A percentile compares a stretch with the other conserved stretches of the same genome.
These are phyloP conservation scores for Eucalyptus tenuipes DNA, from an alignment of 345 rosid species.

Conservation along the genomic window DNA sequence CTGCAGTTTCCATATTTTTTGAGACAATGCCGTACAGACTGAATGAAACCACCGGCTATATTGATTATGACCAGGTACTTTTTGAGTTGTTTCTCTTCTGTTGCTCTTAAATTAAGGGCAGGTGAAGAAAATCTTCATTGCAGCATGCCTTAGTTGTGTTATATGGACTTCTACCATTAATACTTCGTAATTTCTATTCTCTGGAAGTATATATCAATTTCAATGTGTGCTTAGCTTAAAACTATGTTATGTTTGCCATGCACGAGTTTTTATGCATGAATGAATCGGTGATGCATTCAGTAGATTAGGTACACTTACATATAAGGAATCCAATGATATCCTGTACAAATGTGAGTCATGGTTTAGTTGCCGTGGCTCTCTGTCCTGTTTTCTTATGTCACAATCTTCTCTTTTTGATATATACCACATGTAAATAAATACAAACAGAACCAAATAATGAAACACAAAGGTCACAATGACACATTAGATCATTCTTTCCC, in stretches of 20 bases:
- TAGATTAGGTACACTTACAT: not conserved
- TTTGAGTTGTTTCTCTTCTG: not conserved
- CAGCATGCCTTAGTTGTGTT: not conserved
- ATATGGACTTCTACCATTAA: not conserved
- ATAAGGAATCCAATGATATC: not conserved
- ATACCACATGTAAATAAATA: not conserved
- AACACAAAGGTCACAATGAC: not conserved
- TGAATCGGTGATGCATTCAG: not conserved
- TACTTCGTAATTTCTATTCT: not conserved
- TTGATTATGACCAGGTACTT: slow-evolving; percentile 89
- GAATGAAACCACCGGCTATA: slow-evolving; percentile 81
- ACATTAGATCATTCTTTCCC: not conserved
- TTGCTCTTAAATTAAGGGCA: not conserved
- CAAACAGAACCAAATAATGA: not conserved
- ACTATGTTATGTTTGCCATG: not conserved
- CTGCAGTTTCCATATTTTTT: slow-evolving; percentile 92
- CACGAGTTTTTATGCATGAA: not conserved
- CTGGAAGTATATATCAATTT: not conserved
- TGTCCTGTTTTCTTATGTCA: not conserved
- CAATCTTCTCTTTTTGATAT: not conserved
- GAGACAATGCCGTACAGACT: slow-evolving; percentile 98
- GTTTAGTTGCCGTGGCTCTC: not conserved
- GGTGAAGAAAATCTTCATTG: not conserved
- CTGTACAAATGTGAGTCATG: not conserved
- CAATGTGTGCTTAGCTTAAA: not conserved